Evolutionary conservation across 1,139 yeast genomes (phyloP).

Genomic region (Lodderomyces metapsilosis): DNA sequence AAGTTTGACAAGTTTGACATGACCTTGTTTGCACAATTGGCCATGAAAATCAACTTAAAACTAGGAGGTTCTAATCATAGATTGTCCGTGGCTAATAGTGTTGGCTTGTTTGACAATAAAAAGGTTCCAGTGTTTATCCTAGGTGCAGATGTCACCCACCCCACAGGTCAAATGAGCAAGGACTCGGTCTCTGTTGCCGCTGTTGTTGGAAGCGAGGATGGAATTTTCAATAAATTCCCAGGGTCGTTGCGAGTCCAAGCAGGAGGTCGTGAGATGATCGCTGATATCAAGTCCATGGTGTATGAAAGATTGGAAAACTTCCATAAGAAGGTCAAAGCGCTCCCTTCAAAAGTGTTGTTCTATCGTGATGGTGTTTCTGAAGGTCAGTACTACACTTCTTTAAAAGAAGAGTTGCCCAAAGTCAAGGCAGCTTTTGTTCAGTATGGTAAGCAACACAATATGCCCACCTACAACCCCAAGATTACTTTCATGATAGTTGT

Average conservation of each 20-base stretch:
- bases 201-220: slow-evolving; percentile 16
- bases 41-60: slow-evolving; percentile 15
- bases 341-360: slow-evolving; percentile 14
- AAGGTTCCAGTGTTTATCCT: slow-evolving; percentile 14
- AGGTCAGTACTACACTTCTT: slow-evolving; percentile 15
- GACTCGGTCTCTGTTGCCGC: slow-evolving; percentile 15
- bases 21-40: slow-evolving; percentile 14
- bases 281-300: slow-evolving; percentile 13
- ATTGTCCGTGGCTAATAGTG: slow-evolving; percentile 10
- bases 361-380: slow-evolving; percentile 17
- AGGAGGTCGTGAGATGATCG: slow-evolving; percentile 15
- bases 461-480: slow-evolving; percentile 10
- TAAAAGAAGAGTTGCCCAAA: slow-evolving; percentile 14
- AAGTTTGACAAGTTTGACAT: slow-evolving; percentile 10
- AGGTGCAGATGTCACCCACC: slow-evolving; percentile 17
- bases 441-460: slow-evolving; percentile 10
- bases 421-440: slow-evolving; percentile 13
- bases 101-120: slow-evolving; percentile 11
- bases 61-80: slow-evolving; percentile 16
- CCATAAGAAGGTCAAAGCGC: slow-evolving; percentile 10
- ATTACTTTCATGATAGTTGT: slow-evolving; percentile 16
- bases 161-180: slow-evolving; percentile 10
- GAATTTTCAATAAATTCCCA: slow-evolving; percentile 14
- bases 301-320: slow-evolving; percentile 14
- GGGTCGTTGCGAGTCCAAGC: slow-evolving; percentile 14